phyloP scores from a whole-genome alignment of 1,284 basidiomycete species.

The Moesziomyces antarcticus region DNA sequence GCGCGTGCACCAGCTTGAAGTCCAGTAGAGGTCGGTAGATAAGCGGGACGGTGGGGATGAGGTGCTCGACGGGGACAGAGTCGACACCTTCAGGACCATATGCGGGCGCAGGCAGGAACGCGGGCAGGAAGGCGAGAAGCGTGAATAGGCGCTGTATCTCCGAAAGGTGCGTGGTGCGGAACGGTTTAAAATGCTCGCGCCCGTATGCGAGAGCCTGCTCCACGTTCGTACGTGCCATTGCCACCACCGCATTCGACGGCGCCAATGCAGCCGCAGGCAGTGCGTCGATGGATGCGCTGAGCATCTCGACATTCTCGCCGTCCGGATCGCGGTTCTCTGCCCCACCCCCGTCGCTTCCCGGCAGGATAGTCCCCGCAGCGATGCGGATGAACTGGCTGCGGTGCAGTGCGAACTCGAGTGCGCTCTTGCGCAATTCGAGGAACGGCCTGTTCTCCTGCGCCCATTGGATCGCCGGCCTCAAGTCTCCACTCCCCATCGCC shows the following conservation, averaged over 20 bases:
- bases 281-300: conserved; percentile 29
- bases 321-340: conserved; percentile 36
- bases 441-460: conserved; percentile 39
- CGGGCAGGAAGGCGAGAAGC: conserved; percentile 78
- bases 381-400: conserved; percentile 58
- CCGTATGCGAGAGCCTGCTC: conserved; percentile 79
- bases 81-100: conserved; percentile 34
- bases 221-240: conserved; percentile 36
- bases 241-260: neutral
- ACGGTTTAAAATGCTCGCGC: conserved; percentile 75
- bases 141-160: conserved; percentile 83
- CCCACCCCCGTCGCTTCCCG: conserved; percentile 2
- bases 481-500: conserved; percentile 41
- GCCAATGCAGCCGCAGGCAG: conserved; percentile 1
- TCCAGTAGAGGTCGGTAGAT: conserved; percentile 53
- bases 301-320: conserved; percentile 52
- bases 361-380: conserved; percentile 35
- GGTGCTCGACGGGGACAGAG: conserved; percentile 32
- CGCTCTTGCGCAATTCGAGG: conserved; percentile 39
- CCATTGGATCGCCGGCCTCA: conserved; percentile 58
- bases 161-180: conserved; percentile 75
- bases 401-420: conserved; percentile 59
- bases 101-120: conserved; percentile 25
- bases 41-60: conserved; percentile 43
- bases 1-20: conserved; percentile 70